Base-by-base conservation (phyloP, 768 basidiomycete genomes). In the Galerina sulciceps region DNA sequence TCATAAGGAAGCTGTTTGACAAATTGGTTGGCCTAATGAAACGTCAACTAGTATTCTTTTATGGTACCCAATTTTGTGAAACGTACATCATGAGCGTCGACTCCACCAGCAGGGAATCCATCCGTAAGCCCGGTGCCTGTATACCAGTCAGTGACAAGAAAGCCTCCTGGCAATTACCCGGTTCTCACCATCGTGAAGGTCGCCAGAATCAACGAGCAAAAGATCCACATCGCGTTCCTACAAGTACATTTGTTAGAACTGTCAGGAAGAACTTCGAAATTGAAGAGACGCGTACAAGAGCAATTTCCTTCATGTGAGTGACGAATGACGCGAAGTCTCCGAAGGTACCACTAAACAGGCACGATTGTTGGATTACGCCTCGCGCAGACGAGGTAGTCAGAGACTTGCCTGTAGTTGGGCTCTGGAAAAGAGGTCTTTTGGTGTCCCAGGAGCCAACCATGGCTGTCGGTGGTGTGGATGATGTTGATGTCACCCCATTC, bases 251-350 rank as follows among this genome's bases (percentile, higher is more conserved):
- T 20, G 38, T 13, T 35, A 42, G 26, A 3, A 44, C 45, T 14
- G 35, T 26, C 26, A 17, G 11, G 20, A 40, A 9, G 13, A 49
- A 35, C 52, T 17, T 22, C n/a, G 31, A 42, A 3, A 5, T 4
- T 14, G 42, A 41, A 31, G 31, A 15, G n/a, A 55, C 54, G 45
- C 59, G 47, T 55, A 87, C 87, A 46, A 80, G 52, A 3, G 94
- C 93, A 42, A 89, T 77, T 36, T 81, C 67, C 74, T 94, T 91
- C 88, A 96, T 89, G 58, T 91, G 91, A 2, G 83, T 65, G 13
- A 93, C 88, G 63, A 96, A 97, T n/a, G 90, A 92, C 38, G 88
- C 81, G 68, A 95, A 90, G 63, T 93, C 91, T n/a, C 93, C 94
- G 23, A 78, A 69, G 53, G 72, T 70, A n/a, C 73, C 77, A 67